Evolutionary conservation across 768 basidiomycete genomes (phyloP).

Genomic region (Auricularia sp.): DNA sequence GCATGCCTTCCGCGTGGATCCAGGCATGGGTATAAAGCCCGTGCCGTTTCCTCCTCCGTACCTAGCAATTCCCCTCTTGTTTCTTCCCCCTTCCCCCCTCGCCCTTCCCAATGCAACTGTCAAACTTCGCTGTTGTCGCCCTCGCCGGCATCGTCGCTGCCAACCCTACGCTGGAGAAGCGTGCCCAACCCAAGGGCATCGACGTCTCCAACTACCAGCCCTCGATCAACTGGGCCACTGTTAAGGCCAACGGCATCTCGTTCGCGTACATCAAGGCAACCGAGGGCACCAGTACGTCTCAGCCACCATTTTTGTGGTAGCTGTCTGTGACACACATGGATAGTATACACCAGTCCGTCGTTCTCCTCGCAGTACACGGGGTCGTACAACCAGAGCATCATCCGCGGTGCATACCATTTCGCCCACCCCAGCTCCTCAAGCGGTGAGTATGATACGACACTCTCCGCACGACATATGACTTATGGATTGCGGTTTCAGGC

Average conservation of each 20-base stretch:
- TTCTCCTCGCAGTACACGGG: slow-evolving; percentile 45
- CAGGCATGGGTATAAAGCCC: too few relatives aligned
- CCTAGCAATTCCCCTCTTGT: too few relatives aligned
- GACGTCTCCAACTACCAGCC: slow-evolving; percentile 46
- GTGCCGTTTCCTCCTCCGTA: too few relatives aligned
- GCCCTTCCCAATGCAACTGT: neutral
- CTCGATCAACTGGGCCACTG: slow-evolving; percentile 40
- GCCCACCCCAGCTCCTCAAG: slow-evolving; percentile 39
- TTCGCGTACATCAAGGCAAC: slow-evolving; percentile 64
- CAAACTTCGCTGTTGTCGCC: neutral
- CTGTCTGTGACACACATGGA: neutral
- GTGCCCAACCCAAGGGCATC: slow-evolving; percentile 37
- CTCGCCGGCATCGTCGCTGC: neutral
- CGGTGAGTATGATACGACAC: neutral
- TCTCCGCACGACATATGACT: too few relatives aligned
- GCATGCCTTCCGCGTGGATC: too few relatives aligned
- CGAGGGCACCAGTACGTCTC: slow-evolving; percentile 40
- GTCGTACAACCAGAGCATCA: slow-evolving; percentile 44
- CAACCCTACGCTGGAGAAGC: slow-evolving; percentile 17
- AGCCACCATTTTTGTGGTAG: neutral
- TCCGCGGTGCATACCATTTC: slow-evolving; percentile 53
- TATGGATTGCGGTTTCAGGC: slow-evolving; percentile 23
- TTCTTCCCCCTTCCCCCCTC: too few relatives aligned
- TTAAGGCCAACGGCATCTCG: slow-evolving; percentile 38
- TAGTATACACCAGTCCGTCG: slow-evolving; percentile 17